Percentiles rank a stretch among this genome's conserved stretches.
These are phyloP conservation scores for Aspergillus flavus DNA, from an alignment of 2,329 filamentous ascomycete genomes.

Conservation along the genomic window DNA sequence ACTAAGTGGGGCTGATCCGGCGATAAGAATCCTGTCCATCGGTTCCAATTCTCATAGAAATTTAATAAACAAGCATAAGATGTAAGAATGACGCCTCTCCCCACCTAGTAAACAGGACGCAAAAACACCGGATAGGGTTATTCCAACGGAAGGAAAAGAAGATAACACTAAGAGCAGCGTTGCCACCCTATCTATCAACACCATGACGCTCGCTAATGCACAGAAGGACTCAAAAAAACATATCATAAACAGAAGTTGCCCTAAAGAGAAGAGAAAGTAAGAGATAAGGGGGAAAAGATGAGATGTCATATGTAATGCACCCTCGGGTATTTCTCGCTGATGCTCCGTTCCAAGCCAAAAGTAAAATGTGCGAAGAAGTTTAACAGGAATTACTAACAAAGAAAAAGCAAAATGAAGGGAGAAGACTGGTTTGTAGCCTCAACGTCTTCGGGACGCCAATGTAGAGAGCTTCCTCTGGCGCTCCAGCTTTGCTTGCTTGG, in stretches of 20 bases:
- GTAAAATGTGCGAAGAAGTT: slow-evolving; percentile 13
- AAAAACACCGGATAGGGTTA: background rate
- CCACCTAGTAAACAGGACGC: background rate
- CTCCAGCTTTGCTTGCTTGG: slow-evolving; percentile 51
- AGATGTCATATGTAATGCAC: slow-evolving; percentile 23
- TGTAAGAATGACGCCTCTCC: slow-evolving; percentile 11
- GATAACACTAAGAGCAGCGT: slow-evolving; percentile 15
- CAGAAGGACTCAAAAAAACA: slow-evolving; percentile 17
- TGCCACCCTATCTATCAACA: slow-evolving; percentile 28
- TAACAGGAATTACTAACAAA: slow-evolving; percentile 7
- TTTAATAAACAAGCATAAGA: slow-evolving; percentile 7
- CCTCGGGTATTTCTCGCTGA: slow-evolving; percentile 30
- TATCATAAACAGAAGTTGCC: slow-evolving; percentile 9
- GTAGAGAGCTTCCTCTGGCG: slow-evolving; percentile 45
- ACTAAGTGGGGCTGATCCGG: slow-evolving; percentile 29
- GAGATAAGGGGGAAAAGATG: slow-evolving; percentile 10
- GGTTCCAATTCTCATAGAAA: background rate
- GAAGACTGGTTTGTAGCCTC: slow-evolving; percentile 8
- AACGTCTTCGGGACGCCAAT: slow-evolving; percentile 41
- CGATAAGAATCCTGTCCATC: slow-evolving; percentile 1
- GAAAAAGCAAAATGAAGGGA: slow-evolving; percentile 13
- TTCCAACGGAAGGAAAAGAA: slow-evolving; percentile 4
- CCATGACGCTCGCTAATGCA: slow-evolving; percentile 39
- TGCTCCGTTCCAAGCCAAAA: slow-evolving; percentile 26
- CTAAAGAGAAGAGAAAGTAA: slow-evolving; percentile 12